Base-by-base conservation (phyloP, 192 early-diverging fungal genomes). In the Coemansia sp. region DNA sequence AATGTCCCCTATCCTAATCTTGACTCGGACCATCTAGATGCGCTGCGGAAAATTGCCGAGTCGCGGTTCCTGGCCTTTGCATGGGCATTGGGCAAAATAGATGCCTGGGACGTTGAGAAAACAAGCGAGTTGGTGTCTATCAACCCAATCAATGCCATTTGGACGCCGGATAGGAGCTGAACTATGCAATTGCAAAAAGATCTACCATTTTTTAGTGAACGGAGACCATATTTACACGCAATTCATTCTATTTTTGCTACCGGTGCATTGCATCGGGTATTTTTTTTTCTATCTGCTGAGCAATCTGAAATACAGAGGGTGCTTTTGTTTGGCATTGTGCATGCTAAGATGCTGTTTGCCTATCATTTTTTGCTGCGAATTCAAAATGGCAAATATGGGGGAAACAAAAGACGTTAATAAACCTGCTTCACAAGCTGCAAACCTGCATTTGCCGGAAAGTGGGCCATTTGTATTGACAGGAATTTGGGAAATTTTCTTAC, bases 141-240 rank as follows among this genome's bases (percentile, higher is more conserved):
- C 37, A 82, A 83, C 59, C 82, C 79, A 12, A 61, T 86, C 30
- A 72, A 54, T 18, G 78, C 78, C 1, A 21, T 83, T n/a, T 86
- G 81, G 82, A 70, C 73, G 1, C 55, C 55, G 2, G 55, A 39
- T 3, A 8, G 8, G 12, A 41, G 39, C 2, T 57, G 46, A 57
- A 23, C 26, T 2, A 10, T 5, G 18, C 40, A 50, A 15, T 11
- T 9, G 28, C 8, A 26, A 31, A 31, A 49, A 8, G 30, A 50
- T 10, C 46, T 4, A 26, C 20, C 26, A 8, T n/a, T 21, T 0
- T 8, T 8, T 45, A 6, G 23, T 26, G 23, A n/a, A n/a, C n/a
- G n/a, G n/a, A n/a, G n/a, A n/a, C n/a, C n/a, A n/a, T n/a, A n/a
- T n/a, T n/a, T n/a, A n/a, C n/a, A n/a, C 43, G 6, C 43, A 20